Evolutionary conservation across 495 filamentous ascomycete species (phyloP), one percentile per base, ranked within the genome.

Genomic region (Friedmanniomyces endolithicus): DNA sequence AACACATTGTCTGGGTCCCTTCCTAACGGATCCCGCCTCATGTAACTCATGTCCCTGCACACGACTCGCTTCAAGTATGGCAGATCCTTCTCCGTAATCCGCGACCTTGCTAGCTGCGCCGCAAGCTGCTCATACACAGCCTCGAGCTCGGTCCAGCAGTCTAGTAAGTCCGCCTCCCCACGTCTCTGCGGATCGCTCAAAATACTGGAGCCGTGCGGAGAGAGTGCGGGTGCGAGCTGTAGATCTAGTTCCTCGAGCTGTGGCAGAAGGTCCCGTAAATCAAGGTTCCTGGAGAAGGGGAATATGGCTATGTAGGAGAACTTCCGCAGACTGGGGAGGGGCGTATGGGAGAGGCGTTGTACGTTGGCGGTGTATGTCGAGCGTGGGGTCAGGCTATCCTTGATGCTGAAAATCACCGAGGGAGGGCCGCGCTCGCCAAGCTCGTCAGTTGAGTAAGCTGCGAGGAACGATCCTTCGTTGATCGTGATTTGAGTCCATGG

Each of bases 361-460:
- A 31, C 35, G 50, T 37, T 29, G 12, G 52, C 41, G 24, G 27
- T 31, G 37, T 45, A 50, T 31, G 37, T 48, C n/a, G n/a, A 39
- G 17, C 40, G 47, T 11, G 35, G 35, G 0, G 25, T 31, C 35
- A 60, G 34, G 40, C 35, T 20, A 23, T 53, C 29, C 7, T 34
- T 50, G 59, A 62, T 58, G 35, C 40, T 50, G 27, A 51, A 39
- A 8, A 62, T 34, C n/a, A 60, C 31, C 6, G 46, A 48, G 1
- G 63, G 61, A 19, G 63, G 53, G 41, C 50, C 53, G 16, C 58
- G 63, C 24, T 59, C 50, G 43, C 55, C 61, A 25, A 55, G 63
- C 46, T 65, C 63, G 55, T 65, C 63, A 1, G 63, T 65, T 1
- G 61, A 53, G 52, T 63, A 65, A 8, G 61, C 60, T 43, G 58